Evolutionary conservation across 2,329 filamentous ascomycete genomes (phyloP), one percentile per base, ranked within the genome.

Genomic region (Stylonectria norvegica): DNA sequence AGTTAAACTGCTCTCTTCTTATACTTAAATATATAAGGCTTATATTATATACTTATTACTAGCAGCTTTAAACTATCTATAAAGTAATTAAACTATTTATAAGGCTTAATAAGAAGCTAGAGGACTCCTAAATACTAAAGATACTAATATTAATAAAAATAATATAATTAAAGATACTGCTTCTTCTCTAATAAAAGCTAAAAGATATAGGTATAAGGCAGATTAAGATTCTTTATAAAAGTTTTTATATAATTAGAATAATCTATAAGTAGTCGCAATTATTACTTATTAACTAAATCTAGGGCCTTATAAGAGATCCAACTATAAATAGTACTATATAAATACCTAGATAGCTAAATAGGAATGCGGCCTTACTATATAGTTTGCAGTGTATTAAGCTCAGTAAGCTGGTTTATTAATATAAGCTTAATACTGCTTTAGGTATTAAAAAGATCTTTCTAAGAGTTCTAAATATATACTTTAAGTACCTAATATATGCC

Each of bases 91-190:
- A 48, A 34, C 28, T 31, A 25, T 33, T 42, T 27, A 18, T 27
- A 35, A 43, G 42, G 42, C 36, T 52, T 37, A 3, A 51, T 20
- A 12, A 48, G 38, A 7, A 47, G 19, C 25, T 40, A 23, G 8
- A 27, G 41, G 37, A 18, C 32, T 34, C 36, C 30, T 16, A 19
- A 19, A 9, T 37, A 36, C 8, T 42, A 11, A 14, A 52, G 34
- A 29, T 47, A 36, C 49, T 35, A 54, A 42, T 52, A 27, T 37
- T 32, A 28, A 34, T 49, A 29, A 20, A 50, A 52, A 35, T 49
- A 9, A 34, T 47, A 10, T 19, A 46, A 37, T 30, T 34, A 25
- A 30, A 52, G 40, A 16, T 36, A 15, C 23, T 43, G 28, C 25
- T 42, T 23, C 20, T 45, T 19, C 15, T 40, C 25, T 27, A 38